These are phyloP conservation scores for Leptoxyphium fumago DNA, from an alignment of 2,329 filamentous ascomycete species.

Conservation along the genomic window DNA sequence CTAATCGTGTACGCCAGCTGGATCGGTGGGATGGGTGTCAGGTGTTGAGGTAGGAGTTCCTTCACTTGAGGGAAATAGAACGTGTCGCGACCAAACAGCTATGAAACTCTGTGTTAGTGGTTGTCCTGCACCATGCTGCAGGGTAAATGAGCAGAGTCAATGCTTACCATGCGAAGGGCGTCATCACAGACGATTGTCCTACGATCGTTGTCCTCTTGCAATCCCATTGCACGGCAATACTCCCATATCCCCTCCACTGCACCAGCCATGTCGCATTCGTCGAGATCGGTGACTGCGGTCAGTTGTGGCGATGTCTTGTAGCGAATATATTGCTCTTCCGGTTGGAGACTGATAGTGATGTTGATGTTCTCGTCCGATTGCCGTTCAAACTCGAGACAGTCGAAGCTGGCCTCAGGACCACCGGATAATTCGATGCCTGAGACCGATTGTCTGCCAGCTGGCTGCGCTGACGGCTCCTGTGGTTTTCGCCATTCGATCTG, in stretches of 20 bases:
- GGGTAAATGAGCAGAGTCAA: background rate
- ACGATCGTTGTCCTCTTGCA: conserved; percentile 93
- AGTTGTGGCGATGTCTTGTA: conserved; percentile 67
- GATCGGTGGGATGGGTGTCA: conserved; percentile 66
- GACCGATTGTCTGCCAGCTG: conserved; percentile 13
- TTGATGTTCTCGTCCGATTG: conserved; percentile 87
- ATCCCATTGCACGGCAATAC: conserved; percentile 70
- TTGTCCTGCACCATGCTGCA: conserved; percentile 1
- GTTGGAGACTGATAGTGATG: conserved; percentile 70
- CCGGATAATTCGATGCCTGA: conserved; percentile 27
- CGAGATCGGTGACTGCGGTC: conserved; percentile 70
- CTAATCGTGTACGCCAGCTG: conserved; percentile 85
- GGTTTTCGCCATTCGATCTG: conserved; percentile 81
- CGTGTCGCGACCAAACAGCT: conserved; percentile 58
- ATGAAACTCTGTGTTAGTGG: conserved; percentile 6
- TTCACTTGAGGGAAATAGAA: conserved; percentile 78
- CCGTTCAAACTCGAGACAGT: conserved; percentile 80
- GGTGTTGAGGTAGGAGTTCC: conserved; percentile 56
- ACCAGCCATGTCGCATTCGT: conserved; percentile 74
- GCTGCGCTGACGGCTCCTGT: conserved; percentile 31
- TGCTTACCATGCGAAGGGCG: conserved; percentile 55
- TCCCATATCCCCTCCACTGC: conserved; percentile 90
- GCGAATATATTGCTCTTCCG: conserved; percentile 75
- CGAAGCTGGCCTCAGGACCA: conserved; percentile 62
- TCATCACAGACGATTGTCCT: conserved; percentile 84